Evolutionary conservation across 306 rosid species (phyloP), one percentile per base, ranked within the genome.

Genomic region (Prunus dulcis): DNA sequence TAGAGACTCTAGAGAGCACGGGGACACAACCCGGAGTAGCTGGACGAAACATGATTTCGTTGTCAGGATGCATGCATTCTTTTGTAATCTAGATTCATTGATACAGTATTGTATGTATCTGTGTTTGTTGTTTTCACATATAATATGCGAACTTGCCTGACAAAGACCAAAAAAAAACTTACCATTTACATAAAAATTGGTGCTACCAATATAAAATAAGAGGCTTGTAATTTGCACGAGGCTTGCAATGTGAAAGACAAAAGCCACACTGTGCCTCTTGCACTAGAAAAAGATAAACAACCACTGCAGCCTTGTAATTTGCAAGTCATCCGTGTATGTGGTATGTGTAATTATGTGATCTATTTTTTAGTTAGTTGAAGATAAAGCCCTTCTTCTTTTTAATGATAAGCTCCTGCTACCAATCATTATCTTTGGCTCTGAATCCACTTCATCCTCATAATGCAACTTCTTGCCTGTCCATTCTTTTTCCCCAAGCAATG

Each of bases 1-100:
- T 61, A 34, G 38, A 34, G 8, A 5, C 67, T 32, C 71, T 78
- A 57, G 65, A 65, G 85, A 82, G 62, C 78, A 73, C 0, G 45
- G 75, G 25, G 72, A 72, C 19, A 87, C 79, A 69, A 85, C 87
- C 75, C 88, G 82, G 68, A 84, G 90, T 77, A 87, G 91, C 83
- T 84, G 86, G 87, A 87, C 43, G 1, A 38, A 53, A 79, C 86
- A 70, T 60, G 79, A 73, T 80, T 73, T 84, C 86, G 60, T 60
- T 73, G 75, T 23, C 53, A 78, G 81, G 80, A 43, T 71, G 50
- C 60, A 28, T 82, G n/a, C 75, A 78, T 28, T 28, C 3, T 2
- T 28, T 28, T 28, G 3, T 28, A 28, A 28, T 28, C 30, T 28
- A 28, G 30, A 28, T 28, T 28, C 71, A 64, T 79, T 63, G 51